phyloP scores from a whole-genome alignment of 148 eudicot genomes.

The Rheum nobile region DNA sequence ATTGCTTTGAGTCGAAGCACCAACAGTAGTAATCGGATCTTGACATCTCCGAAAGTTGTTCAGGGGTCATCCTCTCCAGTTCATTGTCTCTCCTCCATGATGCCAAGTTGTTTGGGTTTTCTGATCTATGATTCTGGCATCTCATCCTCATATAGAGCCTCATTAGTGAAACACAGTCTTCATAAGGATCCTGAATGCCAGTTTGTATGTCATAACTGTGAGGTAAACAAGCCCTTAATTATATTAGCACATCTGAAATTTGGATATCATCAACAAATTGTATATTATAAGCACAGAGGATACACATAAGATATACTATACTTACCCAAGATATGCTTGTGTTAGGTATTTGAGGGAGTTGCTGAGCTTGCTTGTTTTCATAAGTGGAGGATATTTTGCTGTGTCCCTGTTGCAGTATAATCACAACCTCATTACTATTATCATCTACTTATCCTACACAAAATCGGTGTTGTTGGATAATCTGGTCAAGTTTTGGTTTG shows the following conservation, averaged over 20 bases:
- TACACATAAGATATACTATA: background rate
- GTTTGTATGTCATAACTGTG: slow-evolving; percentile 59
- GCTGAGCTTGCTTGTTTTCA: slow-evolving; percentile 79
- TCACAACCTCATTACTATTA: background rate
- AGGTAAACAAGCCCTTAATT: background rate
- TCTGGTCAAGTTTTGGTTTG: background rate
- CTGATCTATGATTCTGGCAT: slow-evolving; percentile 31
- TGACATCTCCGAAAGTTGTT: slow-evolving; percentile 49
- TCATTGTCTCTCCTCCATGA: slow-evolving; percentile 27
- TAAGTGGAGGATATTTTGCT: slow-evolving; percentile 52
- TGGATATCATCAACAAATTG: background rate
- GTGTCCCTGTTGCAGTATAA: slow-evolving; percentile 42
- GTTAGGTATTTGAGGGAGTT: slow-evolving; percentile 64
- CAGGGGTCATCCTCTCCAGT: slow-evolving; percentile 52
- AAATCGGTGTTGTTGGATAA: background rate
- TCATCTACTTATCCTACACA: background rate
- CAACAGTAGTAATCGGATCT: slow-evolving; percentile 54
- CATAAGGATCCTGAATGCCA: slow-evolving; percentile 54
- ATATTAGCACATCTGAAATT: background rate
- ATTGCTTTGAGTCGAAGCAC: slow-evolving; percentile 48
- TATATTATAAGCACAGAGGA: background rate
- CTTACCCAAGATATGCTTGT: slow-evolving; percentile 58
- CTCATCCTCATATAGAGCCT: slow-evolving; percentile 65
- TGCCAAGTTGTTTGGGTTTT: slow-evolving; percentile 17
- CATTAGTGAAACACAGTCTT: slow-evolving; percentile 61